Evolutionary conservation across 352 stramenopile genomes (phyloP), one percentile per base, ranked within the genome.

Genomic region (Pythium biforme): DNA sequence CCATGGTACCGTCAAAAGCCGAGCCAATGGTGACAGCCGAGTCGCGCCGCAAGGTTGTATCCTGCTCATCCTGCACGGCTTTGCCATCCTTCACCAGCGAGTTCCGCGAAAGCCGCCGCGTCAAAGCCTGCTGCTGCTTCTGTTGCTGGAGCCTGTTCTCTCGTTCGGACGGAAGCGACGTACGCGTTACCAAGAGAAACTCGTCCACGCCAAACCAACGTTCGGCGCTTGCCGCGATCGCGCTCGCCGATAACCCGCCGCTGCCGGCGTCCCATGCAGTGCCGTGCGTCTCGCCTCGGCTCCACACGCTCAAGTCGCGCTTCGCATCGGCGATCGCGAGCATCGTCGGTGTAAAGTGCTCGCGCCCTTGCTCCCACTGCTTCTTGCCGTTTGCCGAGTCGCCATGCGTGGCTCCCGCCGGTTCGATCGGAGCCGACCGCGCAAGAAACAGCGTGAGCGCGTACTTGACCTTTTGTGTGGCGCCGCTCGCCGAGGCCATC

Each of bases 281-380:
- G 33, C 25, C 37, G 37, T 10, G 37, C 5, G 7, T 33, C 0
- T 15, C 19, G 1, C 47, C 27, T 58, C 39, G 19, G n/a, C 20
- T 46, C 52, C 34, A 76, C 70, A 84, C 2, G 66, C n/a, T 46
- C 29, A 86, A 79, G 53, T 91, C 84, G 6, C 78, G 51, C 14
- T 23, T 57, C 0, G 66, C 41, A 33, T 94, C 80, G 2, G 76
- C 81, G 19, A 94, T 75, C 17, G 75, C 73, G 39, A 91, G 73
- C 78, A 94, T 89, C 59, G 85, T 86, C 7, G 85, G 85, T 10
- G 85, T 94, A 25, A 92, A 94, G 56, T 94, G 85, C 57, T 89
- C 80, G 33, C 83, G 70, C 19, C 80, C 81, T 57, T 77, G 59
- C 48, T 80, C 73, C 83, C 83, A 92, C 61, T 78, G 76, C 45